Conservation (phyloP, 2,329 filamentous ascomycete genomes). For the Stachybotrys echinatus region DNA sequence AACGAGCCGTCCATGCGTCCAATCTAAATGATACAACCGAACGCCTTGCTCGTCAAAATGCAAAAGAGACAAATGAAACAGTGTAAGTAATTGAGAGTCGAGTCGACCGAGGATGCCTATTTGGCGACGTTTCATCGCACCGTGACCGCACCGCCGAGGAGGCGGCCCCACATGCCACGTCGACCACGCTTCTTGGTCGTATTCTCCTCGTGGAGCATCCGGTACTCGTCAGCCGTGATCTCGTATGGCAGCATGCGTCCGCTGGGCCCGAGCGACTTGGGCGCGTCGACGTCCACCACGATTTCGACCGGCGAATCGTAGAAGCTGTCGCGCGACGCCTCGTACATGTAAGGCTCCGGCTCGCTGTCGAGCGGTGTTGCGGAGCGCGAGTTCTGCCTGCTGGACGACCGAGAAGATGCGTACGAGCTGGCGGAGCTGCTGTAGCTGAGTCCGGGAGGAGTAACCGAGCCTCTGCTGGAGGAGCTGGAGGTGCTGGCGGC, state of each 20-base stretch:
- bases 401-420: slow-evolving; percentile 41
- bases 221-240: slow-evolving; percentile 47
- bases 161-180: slow-evolving; percentile 48
- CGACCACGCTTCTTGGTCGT: slow-evolving; percentile 43
- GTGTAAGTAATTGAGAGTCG: background rate
- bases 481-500: slow-evolving; percentile 25
- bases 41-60: background rate
- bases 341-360: slow-evolving; percentile 36
- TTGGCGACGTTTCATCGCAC: background rate
- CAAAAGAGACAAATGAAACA: background rate
- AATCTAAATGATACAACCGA: background rate
- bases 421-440: slow-evolving; percentile 46
- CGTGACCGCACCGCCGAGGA: slow-evolving; percentile 37
- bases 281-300: slow-evolving; percentile 32
- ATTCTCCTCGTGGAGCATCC: slow-evolving; percentile 42
- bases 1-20: background rate
- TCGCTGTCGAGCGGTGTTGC: slow-evolving; percentile 46
- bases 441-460: slow-evolving; percentile 44
- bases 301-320: slow-evolving; percentile 47
- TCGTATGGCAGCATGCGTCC: slow-evolving; percentile 47
- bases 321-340: slow-evolving; percentile 31
- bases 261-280: slow-evolving; percentile 25
- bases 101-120: too few relatives aligned
- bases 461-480: slow-evolving; percentile 27
- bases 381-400: slow-evolving; percentile 42